These are phyloP conservation scores for Pyricularia sp. DNA, from an alignment of 2,329 filamentous ascomycete genomes.

Conservation along the genomic window DNA sequence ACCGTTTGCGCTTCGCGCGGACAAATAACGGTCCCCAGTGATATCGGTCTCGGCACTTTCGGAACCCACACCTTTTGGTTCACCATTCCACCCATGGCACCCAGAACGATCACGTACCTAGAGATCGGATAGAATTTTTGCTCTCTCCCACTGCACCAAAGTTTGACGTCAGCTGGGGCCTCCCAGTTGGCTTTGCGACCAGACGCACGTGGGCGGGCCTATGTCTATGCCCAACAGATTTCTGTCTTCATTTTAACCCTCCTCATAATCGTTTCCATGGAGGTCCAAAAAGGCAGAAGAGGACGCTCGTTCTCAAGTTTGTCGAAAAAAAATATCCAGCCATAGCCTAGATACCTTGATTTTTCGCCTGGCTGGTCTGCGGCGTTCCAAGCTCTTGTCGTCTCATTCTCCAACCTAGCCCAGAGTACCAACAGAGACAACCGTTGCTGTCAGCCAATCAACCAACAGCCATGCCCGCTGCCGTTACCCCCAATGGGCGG, in stretches of 20 bases:
- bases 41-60: background rate
- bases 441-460: background rate
- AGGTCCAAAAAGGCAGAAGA: background rate
- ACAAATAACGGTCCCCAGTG: background rate
- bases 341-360: background rate
- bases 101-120: background rate
- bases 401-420: background rate
- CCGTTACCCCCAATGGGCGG: constrained; percentile 19
- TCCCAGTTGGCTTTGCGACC: background rate
- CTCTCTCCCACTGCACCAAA: background rate
- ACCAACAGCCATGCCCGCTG: constrained; percentile 12
- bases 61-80: background rate
- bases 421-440: background rate
- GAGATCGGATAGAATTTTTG: background rate
- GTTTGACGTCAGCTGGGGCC: background rate
- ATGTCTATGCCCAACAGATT: background rate
- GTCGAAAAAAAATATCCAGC: background rate
- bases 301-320: background rate
- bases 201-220: background rate
- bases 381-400: background rate
- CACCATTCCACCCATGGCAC: background rate
- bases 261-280: background rate
- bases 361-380: background rate
- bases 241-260: background rate
- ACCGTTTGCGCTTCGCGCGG: background rate